A percentile compares a stretch with the other conserved stretches of the same genome.
phyloP scores from a whole-genome alignment of 2,329 filamentous ascomycete species.

The Colletotrichum cereale region DNA sequence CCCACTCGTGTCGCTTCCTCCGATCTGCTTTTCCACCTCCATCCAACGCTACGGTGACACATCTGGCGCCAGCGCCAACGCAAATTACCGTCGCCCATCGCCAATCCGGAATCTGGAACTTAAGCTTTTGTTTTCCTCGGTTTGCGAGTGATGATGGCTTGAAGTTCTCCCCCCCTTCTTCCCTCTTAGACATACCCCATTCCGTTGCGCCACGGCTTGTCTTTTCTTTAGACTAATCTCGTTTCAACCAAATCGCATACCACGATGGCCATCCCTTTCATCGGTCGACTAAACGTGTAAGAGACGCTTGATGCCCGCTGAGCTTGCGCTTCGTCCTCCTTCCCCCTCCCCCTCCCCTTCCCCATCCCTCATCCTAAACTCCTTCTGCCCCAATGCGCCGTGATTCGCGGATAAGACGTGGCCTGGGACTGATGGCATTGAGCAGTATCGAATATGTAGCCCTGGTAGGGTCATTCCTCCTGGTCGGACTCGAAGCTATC shows the following conservation, averaged over 20 bases:
- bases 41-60: conserved; percentile 35
- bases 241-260: conserved; percentile 42
- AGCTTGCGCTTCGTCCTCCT: conserved; percentile 6
- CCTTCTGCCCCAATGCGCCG: conserved; percentile 36
- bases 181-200: conserved; percentile 32
- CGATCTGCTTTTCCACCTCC: conserved; percentile 9
- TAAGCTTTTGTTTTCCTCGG: conserved; percentile 31
- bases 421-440: conserved; percentile 32
- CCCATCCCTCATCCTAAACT: conserved; percentile 8
- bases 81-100: conserved; percentile 3
- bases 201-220: conserved; percentile 28
- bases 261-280: conserved; percentile 65
- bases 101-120: background rate
- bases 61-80: conserved; percentile 12
- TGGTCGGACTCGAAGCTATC: conserved; percentile 85
- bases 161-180: conserved; percentile 21
- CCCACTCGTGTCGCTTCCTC: conserved; percentile 16
- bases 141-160: conserved; percentile 28
- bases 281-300: conserved; percentile 66
- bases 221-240: conserved; percentile 14
- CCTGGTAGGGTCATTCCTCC: conserved; percentile 83
- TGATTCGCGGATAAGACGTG: conserved; percentile 6
- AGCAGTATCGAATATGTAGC: conserved; percentile 86
- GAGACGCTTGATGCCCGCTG: conserved; percentile 43
- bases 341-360: conserved; percentile 9